These are phyloP conservation scores for Gossypium trilobum DNA, from an alignment of 441 rosid species.

Conservation along the genomic window DNA sequence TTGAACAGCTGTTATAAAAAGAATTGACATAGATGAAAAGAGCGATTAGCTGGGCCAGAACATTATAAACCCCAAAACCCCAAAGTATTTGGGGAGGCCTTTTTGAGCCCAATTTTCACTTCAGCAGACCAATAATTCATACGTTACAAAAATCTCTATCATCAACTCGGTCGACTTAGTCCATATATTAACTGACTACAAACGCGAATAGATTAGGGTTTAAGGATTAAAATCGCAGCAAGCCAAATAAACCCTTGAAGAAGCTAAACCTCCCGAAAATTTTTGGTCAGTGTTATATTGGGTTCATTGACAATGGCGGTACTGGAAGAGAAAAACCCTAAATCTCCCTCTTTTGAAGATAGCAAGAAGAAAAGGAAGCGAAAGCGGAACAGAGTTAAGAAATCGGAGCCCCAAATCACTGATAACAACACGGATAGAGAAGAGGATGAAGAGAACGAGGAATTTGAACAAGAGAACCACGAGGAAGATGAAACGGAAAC, in stretches of 20 bases:
- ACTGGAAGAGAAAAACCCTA: slow-evolving; percentile 22
- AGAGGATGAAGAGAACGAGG: slow-evolving; percentile 13
- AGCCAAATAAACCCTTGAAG: not conserved
- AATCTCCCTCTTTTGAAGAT: slow-evolving; percentile 15
- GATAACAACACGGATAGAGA: slow-evolving; percentile 13
- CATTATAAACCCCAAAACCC: not conserved
- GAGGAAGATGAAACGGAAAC: slow-evolving; percentile 15
- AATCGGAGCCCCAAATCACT: slow-evolving; percentile 15
- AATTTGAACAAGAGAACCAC: slow-evolving; percentile 16
- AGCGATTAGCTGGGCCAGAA: not conserved
- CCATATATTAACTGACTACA: not conserved
- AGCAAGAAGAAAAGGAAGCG: slow-evolving; percentile 42
- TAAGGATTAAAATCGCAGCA: not conserved
- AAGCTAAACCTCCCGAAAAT: not conserved
- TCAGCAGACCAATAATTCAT: not conserved
- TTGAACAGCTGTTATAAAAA: too few species aligned
- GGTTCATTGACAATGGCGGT: slow-evolving; percentile 27
- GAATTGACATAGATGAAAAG: too few species aligned
- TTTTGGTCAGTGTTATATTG: not conserved
- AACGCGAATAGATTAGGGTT: not conserved
- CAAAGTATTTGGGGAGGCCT: not conserved
- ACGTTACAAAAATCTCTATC: not conserved
- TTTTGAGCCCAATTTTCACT: not conserved
- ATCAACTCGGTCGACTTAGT: not conserved
- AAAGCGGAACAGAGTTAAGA: slow-evolving; percentile 40